Evolutionary conservation across 202 grass and related monocot genomes (phyloP).

Genomic region (Schoenoplectus triqueter): DNA sequence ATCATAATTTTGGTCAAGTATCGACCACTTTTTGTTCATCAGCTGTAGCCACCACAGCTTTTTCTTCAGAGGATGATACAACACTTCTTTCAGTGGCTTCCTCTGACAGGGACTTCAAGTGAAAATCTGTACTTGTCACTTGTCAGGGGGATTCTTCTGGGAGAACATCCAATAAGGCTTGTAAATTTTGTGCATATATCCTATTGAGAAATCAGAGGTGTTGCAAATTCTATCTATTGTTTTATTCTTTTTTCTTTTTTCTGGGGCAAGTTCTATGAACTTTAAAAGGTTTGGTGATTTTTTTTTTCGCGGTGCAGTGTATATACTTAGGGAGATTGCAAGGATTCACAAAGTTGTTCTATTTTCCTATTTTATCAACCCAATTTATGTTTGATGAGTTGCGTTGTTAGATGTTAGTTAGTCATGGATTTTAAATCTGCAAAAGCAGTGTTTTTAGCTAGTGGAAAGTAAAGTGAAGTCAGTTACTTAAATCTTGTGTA

Average conservation of each 20-base stretch:
- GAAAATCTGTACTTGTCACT: neutral
- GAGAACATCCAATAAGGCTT: neutral
- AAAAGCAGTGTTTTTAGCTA: neutral
- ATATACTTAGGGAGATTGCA: conserved; percentile 3
- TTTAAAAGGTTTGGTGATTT: conserved; percentile 26
- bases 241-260: conserved; percentile 15
- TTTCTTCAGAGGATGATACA: conserved; percentile 52
- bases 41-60: conserved; percentile 38
- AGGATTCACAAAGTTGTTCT: neutral
- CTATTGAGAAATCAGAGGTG: neutral
- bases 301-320: neutral
- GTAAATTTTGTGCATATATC: conserved; percentile 33
- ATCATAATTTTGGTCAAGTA: conserved; percentile 21
- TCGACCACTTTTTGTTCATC: conserved; percentile 54
- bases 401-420: neutral
- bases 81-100: conserved; percentile 25
- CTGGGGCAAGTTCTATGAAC: conserved; percentile 16
- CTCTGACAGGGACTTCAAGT: conserved; percentile 49
- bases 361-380: neutral
- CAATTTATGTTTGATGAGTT: neutral
- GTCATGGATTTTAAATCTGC: conserved; percentile 18
- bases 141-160: neutral
- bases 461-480: neutral
- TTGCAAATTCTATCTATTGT: conserved; percentile 21
- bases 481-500: neutral